Percentiles rank a stretch among this genome's conserved stretches.
Conservation (phyloP, 495 filamentous ascomycete species). For the Penicillium alfredii region DNA sequence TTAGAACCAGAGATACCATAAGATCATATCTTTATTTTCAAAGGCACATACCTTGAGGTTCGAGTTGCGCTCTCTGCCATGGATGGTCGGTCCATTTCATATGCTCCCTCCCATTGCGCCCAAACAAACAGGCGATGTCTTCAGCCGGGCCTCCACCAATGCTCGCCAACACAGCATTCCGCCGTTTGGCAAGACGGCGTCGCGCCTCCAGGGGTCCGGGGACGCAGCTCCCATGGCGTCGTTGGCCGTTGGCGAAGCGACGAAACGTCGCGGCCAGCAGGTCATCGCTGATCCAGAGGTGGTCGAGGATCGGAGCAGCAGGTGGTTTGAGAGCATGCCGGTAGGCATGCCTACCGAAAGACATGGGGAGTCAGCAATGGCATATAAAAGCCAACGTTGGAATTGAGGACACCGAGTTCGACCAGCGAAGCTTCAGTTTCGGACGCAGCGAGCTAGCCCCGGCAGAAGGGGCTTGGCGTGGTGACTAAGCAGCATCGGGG, state of each 20-base stretch:
- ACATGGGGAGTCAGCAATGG: slow-evolving; percentile 29
- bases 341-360: slow-evolving; percentile 41
- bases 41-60: slow-evolving; percentile 21
- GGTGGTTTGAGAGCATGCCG: slow-evolving; percentile 34
- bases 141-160: slow-evolving; percentile 25
- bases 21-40: too few species aligned
- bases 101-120: slow-evolving; percentile 41
- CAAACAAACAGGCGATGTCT: slow-evolving; percentile 39
- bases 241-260: slow-evolving; percentile 39
- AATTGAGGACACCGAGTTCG: slow-evolving; percentile 2
- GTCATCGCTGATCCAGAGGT: slow-evolving; percentile 53
- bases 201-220: slow-evolving; percentile 58
- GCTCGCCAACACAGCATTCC: slow-evolving; percentile 43
- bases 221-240: slow-evolving; percentile 48
- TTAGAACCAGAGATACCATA: too few species aligned
- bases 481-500: slow-evolving; percentile 4
- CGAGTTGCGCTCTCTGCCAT: slow-evolving; percentile 21
- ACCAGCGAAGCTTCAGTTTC: slow-evolving; percentile 4
- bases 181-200: slow-evolving; percentile 44
- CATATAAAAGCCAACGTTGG: slow-evolving; percentile 24
- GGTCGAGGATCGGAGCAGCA: slow-evolving; percentile 23
- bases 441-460: too few species aligned
- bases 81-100: slow-evolving; percentile 37
- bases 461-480: slow-evolving; percentile 10
- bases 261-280: slow-evolving; percentile 44